These are phyloP conservation scores for Trichoderma semiorbis DNA, from an alignment of 2,329 filamentous ascomycete genomes.

Conservation along the genomic window DNA sequence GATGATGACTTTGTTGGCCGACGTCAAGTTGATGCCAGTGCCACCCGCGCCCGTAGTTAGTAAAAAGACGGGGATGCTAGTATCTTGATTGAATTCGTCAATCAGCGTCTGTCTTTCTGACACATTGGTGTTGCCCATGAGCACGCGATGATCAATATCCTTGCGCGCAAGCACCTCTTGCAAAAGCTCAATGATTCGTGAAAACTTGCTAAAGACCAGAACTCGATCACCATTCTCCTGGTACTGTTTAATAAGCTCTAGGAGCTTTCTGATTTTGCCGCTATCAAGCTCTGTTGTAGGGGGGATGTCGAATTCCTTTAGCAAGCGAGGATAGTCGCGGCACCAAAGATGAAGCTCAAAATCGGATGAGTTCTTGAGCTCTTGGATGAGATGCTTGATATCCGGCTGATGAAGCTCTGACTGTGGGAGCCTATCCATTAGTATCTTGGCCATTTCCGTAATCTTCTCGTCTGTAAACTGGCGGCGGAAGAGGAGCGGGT, in stretches of 20 bases:
- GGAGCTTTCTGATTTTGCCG: constrained; percentile 81
- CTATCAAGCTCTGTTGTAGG: constrained; percentile 56
- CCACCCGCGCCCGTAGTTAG: constrained; percentile 91
- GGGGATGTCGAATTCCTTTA: constrained; percentile 52
- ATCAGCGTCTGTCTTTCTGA: constrained; percentile 81
- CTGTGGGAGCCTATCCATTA: constrained; percentile 65
- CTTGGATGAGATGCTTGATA: constrained; percentile 51
- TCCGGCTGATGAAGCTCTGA: constrained; percentile 51
- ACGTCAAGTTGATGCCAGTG: constrained; percentile 94
- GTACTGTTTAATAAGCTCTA: constrained; percentile 70
- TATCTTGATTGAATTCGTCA: constrained; percentile 76
- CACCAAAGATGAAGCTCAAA: constrained; percentile 66
- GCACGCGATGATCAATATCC: constrained; percentile 72
- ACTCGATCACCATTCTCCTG: constrained; percentile 78
- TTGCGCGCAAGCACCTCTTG: constrained; percentile 74
- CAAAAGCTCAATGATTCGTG: constrained; percentile 85
- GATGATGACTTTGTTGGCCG: constrained; percentile 95
- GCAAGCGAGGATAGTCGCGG: constrained; percentile 52
- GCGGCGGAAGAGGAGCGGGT: constrained; percentile 81
- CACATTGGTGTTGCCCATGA: constrained; percentile 82
- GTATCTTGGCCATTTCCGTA: constrained; percentile 70
- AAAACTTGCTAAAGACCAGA: constrained; percentile 91
- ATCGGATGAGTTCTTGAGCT: constrained; percentile 58
- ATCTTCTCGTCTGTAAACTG: constrained; percentile 74
- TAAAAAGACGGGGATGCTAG: constrained; percentile 81